phyloP scores from a whole-genome alignment of 2,329 filamentous ascomycete species.

The Epichloe coenophiala region DNA sequence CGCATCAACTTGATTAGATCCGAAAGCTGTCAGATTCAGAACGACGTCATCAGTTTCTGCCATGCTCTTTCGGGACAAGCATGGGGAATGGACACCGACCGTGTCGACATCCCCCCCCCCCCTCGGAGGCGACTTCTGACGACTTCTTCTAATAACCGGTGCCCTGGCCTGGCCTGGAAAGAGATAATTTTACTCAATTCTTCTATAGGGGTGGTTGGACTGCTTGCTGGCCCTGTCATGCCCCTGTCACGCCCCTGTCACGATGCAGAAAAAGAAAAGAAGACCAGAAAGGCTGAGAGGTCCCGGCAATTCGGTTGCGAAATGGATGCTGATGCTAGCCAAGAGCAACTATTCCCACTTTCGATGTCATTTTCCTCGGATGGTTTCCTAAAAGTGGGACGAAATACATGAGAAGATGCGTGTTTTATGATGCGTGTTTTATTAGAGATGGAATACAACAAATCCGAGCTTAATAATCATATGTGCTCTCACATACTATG shows the following conservation, averaged over 20 bases:
- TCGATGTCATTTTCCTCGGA: not conserved
- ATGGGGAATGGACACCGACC: not conserved
- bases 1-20: not conserved
- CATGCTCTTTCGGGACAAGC: not conserved
- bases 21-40: not conserved
- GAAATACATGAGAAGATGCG: not conserved
- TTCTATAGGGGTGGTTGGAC: not conserved
- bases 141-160: not conserved
- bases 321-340: not conserved
- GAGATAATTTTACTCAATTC: not conserved
- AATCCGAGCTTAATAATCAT: no score
- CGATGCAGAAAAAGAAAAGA: not conserved
- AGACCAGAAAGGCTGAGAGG: not conserved
- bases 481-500: no score
- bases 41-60: constrained; percentile 3
- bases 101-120: not conserved
- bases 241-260: not conserved
- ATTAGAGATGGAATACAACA: no score
- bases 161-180: not conserved
- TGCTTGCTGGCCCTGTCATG: no score
- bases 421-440: no score
- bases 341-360: not conserved
- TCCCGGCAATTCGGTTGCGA: not conserved
- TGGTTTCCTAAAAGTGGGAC: not conserved
- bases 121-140: not conserved